Evolutionary conservation across 2,329 filamentous ascomycete genomes (phyloP).

Genomic region (Magnaporthiopsis poae): DNA sequence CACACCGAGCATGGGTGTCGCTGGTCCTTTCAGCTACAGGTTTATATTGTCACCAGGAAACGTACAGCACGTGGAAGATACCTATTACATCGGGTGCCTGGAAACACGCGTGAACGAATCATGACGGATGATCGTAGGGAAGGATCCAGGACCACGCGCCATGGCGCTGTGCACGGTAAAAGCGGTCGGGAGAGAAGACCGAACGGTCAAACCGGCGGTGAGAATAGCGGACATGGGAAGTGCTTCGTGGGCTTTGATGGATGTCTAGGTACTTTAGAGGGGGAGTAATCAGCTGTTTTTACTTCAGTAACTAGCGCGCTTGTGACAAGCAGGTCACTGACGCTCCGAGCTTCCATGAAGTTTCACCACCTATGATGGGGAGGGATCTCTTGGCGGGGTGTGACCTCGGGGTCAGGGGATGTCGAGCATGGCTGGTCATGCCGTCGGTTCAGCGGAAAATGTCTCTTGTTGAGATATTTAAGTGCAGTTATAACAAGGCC

Average conservation of each 20-base stretch:
- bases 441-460: neutral
- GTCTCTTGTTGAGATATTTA: neutral
- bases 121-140: neutral
- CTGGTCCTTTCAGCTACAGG: neutral
- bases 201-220: neutral
- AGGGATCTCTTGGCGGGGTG: neutral
- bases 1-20: neutral
- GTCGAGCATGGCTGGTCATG: neutral
- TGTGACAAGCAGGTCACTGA: neutral
- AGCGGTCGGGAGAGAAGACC: neutral
- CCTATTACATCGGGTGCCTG: neutral
- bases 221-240: neutral
- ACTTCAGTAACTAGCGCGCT: neutral
- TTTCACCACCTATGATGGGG: neutral
- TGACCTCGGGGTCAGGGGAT: neutral
- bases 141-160: neutral
- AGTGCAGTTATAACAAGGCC: neutral
- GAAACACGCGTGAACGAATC: neutral
- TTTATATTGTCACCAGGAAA: neutral
- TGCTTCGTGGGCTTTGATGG: neutral
- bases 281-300: neutral
- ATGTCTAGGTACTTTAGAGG: neutral
- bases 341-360: too few relatives aligned
- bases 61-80: neutral
- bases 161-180: neutral